Evolutionary conservation across 176 grass and related monocot species (phyloP).

Genomic region (Urochloa ruziziensis): DNA sequence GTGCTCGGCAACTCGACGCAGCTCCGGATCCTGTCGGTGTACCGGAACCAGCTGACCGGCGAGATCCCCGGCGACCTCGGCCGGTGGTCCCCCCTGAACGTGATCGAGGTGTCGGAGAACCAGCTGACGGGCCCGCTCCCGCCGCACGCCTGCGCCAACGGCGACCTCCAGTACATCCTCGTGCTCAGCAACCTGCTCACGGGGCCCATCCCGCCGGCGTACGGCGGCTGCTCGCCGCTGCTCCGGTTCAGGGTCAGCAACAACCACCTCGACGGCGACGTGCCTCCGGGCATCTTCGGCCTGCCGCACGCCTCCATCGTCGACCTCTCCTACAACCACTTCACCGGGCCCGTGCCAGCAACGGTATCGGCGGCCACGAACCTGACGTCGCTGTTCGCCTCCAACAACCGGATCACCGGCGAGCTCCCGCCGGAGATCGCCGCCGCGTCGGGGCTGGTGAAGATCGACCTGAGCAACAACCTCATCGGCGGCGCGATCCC

Average conservation of each 20-base stretch:
- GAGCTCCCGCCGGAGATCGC: slow-evolving; percentile 57
- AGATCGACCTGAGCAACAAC: slow-evolving; percentile 88
- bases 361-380: slow-evolving; percentile 55
- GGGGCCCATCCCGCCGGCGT: slow-evolving; percentile 53
- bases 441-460: slow-evolving; percentile 45
- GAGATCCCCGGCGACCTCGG: slow-evolving; percentile 70
- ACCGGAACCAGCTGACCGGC: slow-evolving; percentile 79
- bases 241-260: slow-evolving; percentile 75
- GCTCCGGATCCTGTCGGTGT: slow-evolving; percentile 65
- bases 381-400: slow-evolving; percentile 67
- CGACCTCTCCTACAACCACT: slow-evolving; percentile 73
- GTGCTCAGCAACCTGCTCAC: slow-evolving; percentile 80
- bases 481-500: slow-evolving; percentile 65
- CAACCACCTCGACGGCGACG: slow-evolving; percentile 60
- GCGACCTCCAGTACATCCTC: slow-evolving; percentile 71
- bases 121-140: slow-evolving; percentile 67
- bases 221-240: slow-evolving; percentile 56
- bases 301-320: slow-evolving; percentile 80
- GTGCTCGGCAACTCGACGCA: slow-evolving; percentile 80
- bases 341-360: slow-evolving; percentile 49
- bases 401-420: slow-evolving; percentile 60
- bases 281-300: slow-evolving; percentile 63
- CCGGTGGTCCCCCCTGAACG: slow-evolving; percentile 53
- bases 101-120: slow-evolving; percentile 93
- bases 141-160: slow-evolving; percentile 45